These are phyloP conservation scores for Odontarrhena argentea DNA, from an alignment of 345 rosid species.

Conservation along the genomic window DNA sequence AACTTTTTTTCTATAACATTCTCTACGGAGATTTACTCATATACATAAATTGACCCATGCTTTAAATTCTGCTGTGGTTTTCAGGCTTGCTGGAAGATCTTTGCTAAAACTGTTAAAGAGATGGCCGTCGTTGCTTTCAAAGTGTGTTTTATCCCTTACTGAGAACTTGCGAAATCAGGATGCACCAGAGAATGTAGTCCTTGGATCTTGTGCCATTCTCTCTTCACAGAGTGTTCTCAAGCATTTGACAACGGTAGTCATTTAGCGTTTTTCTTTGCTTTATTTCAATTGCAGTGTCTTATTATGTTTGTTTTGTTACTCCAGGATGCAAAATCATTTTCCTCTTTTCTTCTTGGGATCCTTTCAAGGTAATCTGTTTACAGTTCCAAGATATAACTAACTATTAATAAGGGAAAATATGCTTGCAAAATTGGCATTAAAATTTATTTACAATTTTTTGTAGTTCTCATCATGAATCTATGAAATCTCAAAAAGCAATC, in stretches of 20 bases:
- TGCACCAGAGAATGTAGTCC: slow-evolving; percentile 73
- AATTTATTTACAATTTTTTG: slow-evolving; percentile 37
- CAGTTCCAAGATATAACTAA: slow-evolving; percentile 12
- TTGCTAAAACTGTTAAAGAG: slow-evolving; percentile 88
- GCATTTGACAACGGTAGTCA: slow-evolving; percentile 82
- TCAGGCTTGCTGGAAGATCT: slow-evolving; percentile 93
- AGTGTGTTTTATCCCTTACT: slow-evolving; percentile 75
- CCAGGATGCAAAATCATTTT: slow-evolving; percentile 84
- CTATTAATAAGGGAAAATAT: slow-evolving; percentile 16
- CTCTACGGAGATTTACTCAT: slow-evolving; percentile 15
- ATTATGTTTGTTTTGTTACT: slow-evolving; percentile 42
- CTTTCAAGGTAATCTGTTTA: slow-evolving; percentile 71
- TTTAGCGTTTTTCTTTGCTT: slow-evolving; percentile 31
- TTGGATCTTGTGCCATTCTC: slow-evolving; percentile 93
- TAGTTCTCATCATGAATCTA: slow-evolving; percentile 93
- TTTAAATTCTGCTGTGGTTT: slow-evolving; percentile 38
- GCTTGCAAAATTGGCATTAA: slow-evolving; percentile 20
- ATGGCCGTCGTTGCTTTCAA: slow-evolving; percentile 89
- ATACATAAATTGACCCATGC: slow-evolving; percentile 19
- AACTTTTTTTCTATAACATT: slow-evolving; percentile 12
- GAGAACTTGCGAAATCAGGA: slow-evolving; percentile 63
- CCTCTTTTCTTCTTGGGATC: slow-evolving; percentile 78
- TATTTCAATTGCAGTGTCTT: slow-evolving; percentile 29
- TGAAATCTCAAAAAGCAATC: slow-evolving; percentile 93
- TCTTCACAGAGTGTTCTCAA: slow-evolving; percentile 92